Evolutionary conservation across 805 yeast genomes (phyloP), one percentile per base, ranked within the genome.

Genomic region (Peterozyma xylosa): DNA sequence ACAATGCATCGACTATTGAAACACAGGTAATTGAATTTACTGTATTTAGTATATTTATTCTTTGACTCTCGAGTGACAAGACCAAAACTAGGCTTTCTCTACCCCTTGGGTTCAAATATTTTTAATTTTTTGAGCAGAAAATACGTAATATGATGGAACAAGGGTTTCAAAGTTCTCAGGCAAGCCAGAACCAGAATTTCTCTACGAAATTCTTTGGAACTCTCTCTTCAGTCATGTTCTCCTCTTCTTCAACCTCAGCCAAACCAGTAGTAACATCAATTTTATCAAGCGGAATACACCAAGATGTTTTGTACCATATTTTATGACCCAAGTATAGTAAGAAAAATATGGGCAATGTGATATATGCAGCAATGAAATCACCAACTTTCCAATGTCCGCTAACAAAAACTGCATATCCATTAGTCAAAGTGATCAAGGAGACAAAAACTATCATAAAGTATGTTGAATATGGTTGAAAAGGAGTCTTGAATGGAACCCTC

Each of bases 281-380:
- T 46, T 79, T 76, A 34, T 73, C 78, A 2, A 72, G 59, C 17
- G 84, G 80, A 18, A 66, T 64, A 47, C 70, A 63, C 68, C 76
- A 70, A 39, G 62, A 66, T 33, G 65, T 62, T 59, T 69, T 76
- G 27, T 21, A 21, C 27, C 27, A 21, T 4, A 69, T 6, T 53
- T 76, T 74, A 62, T 82, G 88, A 6, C 80, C 85, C 37, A 73
- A 48, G 58, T 76, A 82, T 38, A 83, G 63, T 4, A 63, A 62
- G 2, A 74, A 47, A 49, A 78, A 70, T 45, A 76, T 68, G 30
- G 83, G 86, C 41, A 83, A 56, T 0, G 88, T 82, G 47, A 83
- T 68, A 60, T 83, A 83, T 9, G 89, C 84, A 32, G 90, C 89
- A 41, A 83, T 62, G 53, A 83, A 83, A 57, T 80, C 81, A 6